Evolutionary conservation across 441 rosid species (phyloP), one percentile per base, ranked within the genome.

Genomic region (Sinapis alba): DNA sequence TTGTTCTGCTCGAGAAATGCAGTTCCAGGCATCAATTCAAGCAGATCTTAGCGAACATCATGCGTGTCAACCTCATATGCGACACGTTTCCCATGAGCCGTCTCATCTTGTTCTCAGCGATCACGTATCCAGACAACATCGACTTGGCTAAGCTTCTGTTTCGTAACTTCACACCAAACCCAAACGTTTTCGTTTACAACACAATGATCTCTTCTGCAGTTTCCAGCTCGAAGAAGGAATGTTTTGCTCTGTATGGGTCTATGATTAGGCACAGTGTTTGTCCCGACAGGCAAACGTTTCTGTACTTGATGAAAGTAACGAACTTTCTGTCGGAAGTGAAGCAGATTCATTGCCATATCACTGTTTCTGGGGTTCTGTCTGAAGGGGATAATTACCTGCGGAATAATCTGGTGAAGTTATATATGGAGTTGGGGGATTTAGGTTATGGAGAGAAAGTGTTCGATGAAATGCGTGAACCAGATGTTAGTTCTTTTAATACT

Each of bases 71-170:
- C 76, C 88, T 86, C 66, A 72, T 85, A 15, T 65, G 82, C 51
- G 61, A 80, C 64, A 86, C 85, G 9, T 88, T 88, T 68, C 87
- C 90, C 0, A 88, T 88, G 92, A 88, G 92, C 54, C 80, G 90
- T 66, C 85, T 88, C 51, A 76, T 88, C 67, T 79, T 74, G 0
- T 83, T 79, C 81, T 82, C 90, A 6, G 85, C 90, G 8, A 56
- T 85, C 47, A 82, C 90, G 21, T 62, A 74, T 78, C 90, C 90
- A 18, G 84, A 81, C 54, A 85, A 81, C 47, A 7, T 80, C 43
- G 90, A 86, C 72, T 15, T 84, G 16, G 87, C 86, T 1, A 53
- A 80, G 53, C 81, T 73, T 68, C 83, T 88, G 26, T 82, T 86
- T 70, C 65, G 62, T 65, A 19, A 83, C 15, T 86, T 74, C 45